Percentiles rank a stretch among this genome's conserved stretches.
Conservation (phyloP, 1,284 basidiomycete genomes). For the Mycosarcoma mackinlayi region DNA sequence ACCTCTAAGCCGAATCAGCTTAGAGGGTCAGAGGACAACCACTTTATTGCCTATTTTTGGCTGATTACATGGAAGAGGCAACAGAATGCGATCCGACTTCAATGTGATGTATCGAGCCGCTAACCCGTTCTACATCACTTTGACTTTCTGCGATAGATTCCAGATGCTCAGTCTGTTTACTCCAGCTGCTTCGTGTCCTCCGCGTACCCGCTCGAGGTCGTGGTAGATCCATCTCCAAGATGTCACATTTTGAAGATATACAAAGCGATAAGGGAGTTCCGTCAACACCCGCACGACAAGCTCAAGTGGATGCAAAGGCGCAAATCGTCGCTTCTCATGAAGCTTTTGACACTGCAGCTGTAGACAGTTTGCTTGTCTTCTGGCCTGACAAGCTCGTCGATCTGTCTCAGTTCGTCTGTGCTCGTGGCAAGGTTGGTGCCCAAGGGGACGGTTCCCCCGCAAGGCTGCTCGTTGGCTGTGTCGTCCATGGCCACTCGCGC, state of each 20-base stretch:
- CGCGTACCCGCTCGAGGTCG: slow-evolving; percentile 42
- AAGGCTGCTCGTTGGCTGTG: slow-evolving; percentile 16
- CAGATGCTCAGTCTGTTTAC: slow-evolving; percentile 24
- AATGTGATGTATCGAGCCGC: not conserved
- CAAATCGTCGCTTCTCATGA: too few species aligned
- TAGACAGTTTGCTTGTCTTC: slow-evolving; percentile 38
- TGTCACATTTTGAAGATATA: slow-evolving; percentile 31
- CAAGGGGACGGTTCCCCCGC: not conserved
- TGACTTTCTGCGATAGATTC: slow-evolving; percentile 15
- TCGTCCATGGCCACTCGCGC: slow-evolving; percentile 13
- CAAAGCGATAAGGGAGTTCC: slow-evolving; percentile 1
- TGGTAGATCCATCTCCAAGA: slow-evolving; percentile 33
- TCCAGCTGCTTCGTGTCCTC: slow-evolving; percentile 17
- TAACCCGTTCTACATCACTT: not conserved
- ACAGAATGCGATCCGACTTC: too few species aligned
- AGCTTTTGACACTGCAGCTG: not conserved
- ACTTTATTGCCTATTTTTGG: slow-evolving; percentile 51
- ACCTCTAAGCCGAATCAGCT: slow-evolving; percentile 41
- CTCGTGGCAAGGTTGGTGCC: not conserved
- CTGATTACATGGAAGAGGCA: slow-evolving; percentile 34
- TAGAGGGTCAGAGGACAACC: slow-evolving; percentile 53
- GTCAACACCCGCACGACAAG: not conserved
- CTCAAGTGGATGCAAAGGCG: not conserved
- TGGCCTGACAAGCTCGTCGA: slow-evolving; percentile 36
- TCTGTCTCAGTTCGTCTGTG: slow-evolving; percentile 1